Percentiles rank a stretch among this genome's conserved stretches.
Conservation (phyloP, 1,284 basidiomycete genomes). For the Ceratobasidium sp. region DNA sequence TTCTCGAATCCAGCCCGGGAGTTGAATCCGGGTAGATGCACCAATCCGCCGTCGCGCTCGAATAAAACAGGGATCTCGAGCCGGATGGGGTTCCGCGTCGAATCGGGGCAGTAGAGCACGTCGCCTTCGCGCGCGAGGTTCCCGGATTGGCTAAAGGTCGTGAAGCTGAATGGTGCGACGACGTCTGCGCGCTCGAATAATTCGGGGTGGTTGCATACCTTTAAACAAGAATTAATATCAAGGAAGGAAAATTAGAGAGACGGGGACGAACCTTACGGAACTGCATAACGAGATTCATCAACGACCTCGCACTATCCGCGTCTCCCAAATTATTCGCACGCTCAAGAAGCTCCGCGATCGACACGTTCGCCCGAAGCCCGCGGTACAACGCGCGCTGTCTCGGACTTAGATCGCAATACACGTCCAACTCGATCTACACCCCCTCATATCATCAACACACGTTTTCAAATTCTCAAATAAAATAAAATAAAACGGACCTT, state of each 20-base stretch:
- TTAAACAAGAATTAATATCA: slow-evolving; percentile 30
- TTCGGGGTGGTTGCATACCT: slow-evolving; percentile 99
- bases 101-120: slow-evolving; percentile 84
- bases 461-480: neutral
- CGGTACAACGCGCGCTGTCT: slow-evolving; percentile 95
- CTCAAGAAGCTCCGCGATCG: slow-evolving; percentile 93
- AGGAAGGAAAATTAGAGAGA: slow-evolving; percentile 39
- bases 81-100: slow-evolving; percentile 88
- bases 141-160: slow-evolving; percentile 84
- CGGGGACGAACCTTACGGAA: slow-evolving; percentile 85
- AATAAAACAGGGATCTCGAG: slow-evolving; percentile 81
- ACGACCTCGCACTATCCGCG: slow-evolving; percentile 88
- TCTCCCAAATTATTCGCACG: slow-evolving; percentile 92
- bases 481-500: slow-evolving; percentile 71
- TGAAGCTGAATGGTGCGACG: slow-evolving; percentile 91
- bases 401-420: slow-evolving; percentile 94
- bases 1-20: slow-evolving; percentile 70
- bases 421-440: slow-evolving; percentile 91
- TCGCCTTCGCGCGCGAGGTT: slow-evolving; percentile 89
- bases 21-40: slow-evolving; percentile 74
- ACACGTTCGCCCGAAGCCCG: slow-evolving; percentile 91
- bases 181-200: slow-evolving; percentile 98
- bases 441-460: slow-evolving; percentile 12
- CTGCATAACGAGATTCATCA: slow-evolving; percentile 99
- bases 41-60: slow-evolving; percentile 82